These are phyloP conservation scores for Phyllostachys edulis DNA, from an alignment of 176 grass and related monocot genomes.

Conservation along the genomic window DNA sequence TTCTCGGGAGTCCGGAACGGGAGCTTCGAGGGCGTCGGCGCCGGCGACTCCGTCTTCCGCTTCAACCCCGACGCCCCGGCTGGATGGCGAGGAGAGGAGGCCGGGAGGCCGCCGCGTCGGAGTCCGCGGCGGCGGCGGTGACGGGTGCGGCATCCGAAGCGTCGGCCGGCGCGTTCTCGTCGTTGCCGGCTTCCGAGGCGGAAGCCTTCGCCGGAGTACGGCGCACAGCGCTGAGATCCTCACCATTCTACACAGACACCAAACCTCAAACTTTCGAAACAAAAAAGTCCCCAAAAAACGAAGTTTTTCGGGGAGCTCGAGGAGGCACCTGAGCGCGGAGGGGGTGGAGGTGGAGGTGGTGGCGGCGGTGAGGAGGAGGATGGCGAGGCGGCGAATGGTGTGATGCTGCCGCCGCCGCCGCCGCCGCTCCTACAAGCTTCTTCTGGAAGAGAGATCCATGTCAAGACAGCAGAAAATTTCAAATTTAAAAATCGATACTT, in stretches of 20 bases:
- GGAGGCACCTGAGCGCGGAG: conserved; percentile 31
- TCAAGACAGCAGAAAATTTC: not conserved
- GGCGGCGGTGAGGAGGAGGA: conserved; percentile 43
- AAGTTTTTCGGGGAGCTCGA: not conserved
- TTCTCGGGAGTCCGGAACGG: conserved; percentile 85
- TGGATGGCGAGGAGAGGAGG: conserved; percentile 52
- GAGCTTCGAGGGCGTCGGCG: conserved; percentile 57
- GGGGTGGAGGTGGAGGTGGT: conserved; percentile 11
- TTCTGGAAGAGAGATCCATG: conserved; percentile 5
- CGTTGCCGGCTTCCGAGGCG: conserved; percentile 35
- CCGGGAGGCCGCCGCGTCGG: not conserved
- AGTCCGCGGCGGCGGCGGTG: not conserved
- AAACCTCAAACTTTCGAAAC: not conserved
- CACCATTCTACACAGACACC: conserved; percentile 48
- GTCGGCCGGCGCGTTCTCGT: conserved; percentile 59
- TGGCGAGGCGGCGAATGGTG: conserved; percentile 44
- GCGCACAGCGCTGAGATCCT: conserved; percentile 48
- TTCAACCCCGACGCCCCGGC: conserved; percentile 38
- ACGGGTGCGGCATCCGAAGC: not conserved
- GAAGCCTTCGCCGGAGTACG: conserved; percentile 41
- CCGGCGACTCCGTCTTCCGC: conserved; percentile 62
- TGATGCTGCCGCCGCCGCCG: not conserved
- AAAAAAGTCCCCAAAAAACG: not conserved
- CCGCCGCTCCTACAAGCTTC: not conserved
- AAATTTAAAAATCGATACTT: not conserved